These are phyloP conservation scores for Sistotremastrum suecicum DNA, from an alignment of 768 basidiomycete genomes.

Conservation along the genomic window DNA sequence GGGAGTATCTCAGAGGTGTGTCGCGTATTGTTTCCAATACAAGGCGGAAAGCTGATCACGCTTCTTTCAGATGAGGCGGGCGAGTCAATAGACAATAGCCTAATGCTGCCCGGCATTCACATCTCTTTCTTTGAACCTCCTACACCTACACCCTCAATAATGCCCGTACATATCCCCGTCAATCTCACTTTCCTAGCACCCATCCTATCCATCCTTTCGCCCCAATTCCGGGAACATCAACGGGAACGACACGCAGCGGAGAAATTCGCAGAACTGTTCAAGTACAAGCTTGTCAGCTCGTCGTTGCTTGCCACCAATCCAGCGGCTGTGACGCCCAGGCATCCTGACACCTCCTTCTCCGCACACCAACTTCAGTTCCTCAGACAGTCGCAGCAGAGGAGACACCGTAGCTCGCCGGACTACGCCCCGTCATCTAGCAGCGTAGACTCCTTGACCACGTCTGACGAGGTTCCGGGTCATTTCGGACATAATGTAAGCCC, in stretches of 20 bases:
- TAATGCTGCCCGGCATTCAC: conserved; percentile 30
- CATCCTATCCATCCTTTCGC: conserved; percentile 16
- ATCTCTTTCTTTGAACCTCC: conserved; percentile 24
- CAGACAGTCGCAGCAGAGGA: conserved; percentile 21
- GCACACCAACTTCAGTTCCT: conserved; percentile 28
- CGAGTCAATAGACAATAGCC: conserved; percentile 44
- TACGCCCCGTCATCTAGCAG: not conserved
- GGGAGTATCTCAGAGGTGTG: conserved; percentile 54
- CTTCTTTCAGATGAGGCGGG: conserved; percentile 34
- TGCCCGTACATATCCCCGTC: conserved; percentile 2
- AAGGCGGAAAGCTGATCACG: conserved; percentile 1
- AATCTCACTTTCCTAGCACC: conserved; percentile 5
- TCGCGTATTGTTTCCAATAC: conserved; percentile 10
- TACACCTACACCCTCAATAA: conserved; percentile 6
- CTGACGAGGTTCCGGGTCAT: not conserved
- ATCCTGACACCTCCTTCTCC: conserved; percentile 19
- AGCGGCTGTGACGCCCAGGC: conserved; percentile 17
- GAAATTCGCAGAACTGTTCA: conserved; percentile 65
- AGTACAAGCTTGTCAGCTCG: conserved; percentile 73
- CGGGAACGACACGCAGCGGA: conserved; percentile 12
- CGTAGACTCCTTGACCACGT: not conserved
- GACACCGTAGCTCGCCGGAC: not conserved
- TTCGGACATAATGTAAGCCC: not conserved
- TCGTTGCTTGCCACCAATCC: conserved; percentile 49
- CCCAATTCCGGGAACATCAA: conserved; percentile 12